Evolutionary conservation across 306 rosid genomes (phyloP), one percentile per base, ranked within the genome.

Genomic region (Cucurbita moschata): DNA sequence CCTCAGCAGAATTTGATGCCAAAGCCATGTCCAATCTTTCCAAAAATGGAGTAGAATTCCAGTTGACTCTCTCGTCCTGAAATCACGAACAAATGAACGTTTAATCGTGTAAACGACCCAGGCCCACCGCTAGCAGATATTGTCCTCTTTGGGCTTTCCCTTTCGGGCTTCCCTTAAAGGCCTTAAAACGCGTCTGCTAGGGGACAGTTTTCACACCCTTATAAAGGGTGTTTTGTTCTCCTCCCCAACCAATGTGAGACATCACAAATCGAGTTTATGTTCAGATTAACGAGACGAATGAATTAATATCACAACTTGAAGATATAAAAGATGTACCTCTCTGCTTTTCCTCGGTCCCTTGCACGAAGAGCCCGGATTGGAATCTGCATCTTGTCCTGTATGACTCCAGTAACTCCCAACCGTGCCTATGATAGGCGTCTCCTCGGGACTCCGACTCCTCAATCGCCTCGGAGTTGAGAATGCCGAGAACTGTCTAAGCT

Each of bases 341-440:
- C 4, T 61, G 62, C 11, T 47, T 62, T 12, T 79, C 75, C 70
- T 68, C 71, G 52, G 44, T 71, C 75, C 79, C 21, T 18, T 23
- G 23, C 75, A 30, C 26, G 81, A 74, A 57, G 80, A 77, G 76
- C 78, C 77, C 4, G 78, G 79, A 39, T 74, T 77, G 10, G 83
- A 83, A 79, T 82, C 79, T 73, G 43, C 71, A 78, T 21, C 50
- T 82, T 84, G 89, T n/a, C 81, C 82, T 8, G 87, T 83, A 51
- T 79, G 88, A 79, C 65, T 86, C 97, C 94, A 90, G 72, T 85
- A 92, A 80, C 96, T 90, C 69, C 96, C 93, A 63, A 94, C 92
- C 37, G 90, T 83, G 4, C 92, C 98, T 38, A 87, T 81, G 51
- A 86, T 77, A 4, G 87, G 87, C 5, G 78, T 80, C 8, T 88